A percentile compares a stretch with the other conserved stretches of the same genome.
These are phyloP conservation scores for Amanita muscaria DNA, from an alignment of 768 basidiomycete genomes.

Conservation along the genomic window DNA sequence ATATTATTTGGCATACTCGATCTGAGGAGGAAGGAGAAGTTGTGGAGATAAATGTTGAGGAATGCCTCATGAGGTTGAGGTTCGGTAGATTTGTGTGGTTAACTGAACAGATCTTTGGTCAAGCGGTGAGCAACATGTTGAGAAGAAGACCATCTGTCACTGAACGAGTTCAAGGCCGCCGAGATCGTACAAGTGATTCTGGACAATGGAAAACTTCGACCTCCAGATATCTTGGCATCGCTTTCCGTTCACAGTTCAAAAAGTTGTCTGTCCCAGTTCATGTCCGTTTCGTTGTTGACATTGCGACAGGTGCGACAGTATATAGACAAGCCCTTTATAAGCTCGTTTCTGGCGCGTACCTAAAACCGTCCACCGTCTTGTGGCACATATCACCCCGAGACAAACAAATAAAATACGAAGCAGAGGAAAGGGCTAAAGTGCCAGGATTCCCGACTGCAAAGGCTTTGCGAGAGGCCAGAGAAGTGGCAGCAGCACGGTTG, in stretches of 20 bases:
- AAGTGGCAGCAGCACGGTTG: slow-evolving; percentile 52
- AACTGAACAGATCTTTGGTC: slow-evolving; percentile 63
- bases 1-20: slow-evolving; percentile 79
- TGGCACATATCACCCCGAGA: slow-evolving; percentile 78
- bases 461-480: slow-evolving; percentile 65
- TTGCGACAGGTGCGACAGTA: slow-evolving; percentile 23
- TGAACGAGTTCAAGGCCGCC: slow-evolving; percentile 43
- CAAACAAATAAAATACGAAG: slow-evolving; percentile 72
- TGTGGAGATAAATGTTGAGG: slow-evolving; percentile 74
- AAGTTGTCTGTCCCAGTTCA: slow-evolving; percentile 27
- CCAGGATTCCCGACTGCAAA: slow-evolving; percentile 73
- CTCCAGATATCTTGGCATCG: slow-evolving; percentile 55
- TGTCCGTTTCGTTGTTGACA: neutral
- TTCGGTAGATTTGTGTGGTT: slow-evolving; percentile 79
- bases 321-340: slow-evolving; percentile 59
- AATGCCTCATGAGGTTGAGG: slow-evolving; percentile 73
- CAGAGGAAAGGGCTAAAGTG: slow-evolving; percentile 68
- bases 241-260: slow-evolving; percentile 48
- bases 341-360: slow-evolving; percentile 63
- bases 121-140: slow-evolving; percentile 41
- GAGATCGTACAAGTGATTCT: slow-evolving; percentile 70
- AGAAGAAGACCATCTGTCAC: slow-evolving; percentile 4
- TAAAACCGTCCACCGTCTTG: slow-evolving; percentile 70
- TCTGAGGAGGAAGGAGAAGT: slow-evolving; percentile 66
- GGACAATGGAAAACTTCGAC: slow-evolving; percentile 79